phyloP scores from a whole-genome alignment of 78 protist genomes.

The Guillardia theta region DNA sequence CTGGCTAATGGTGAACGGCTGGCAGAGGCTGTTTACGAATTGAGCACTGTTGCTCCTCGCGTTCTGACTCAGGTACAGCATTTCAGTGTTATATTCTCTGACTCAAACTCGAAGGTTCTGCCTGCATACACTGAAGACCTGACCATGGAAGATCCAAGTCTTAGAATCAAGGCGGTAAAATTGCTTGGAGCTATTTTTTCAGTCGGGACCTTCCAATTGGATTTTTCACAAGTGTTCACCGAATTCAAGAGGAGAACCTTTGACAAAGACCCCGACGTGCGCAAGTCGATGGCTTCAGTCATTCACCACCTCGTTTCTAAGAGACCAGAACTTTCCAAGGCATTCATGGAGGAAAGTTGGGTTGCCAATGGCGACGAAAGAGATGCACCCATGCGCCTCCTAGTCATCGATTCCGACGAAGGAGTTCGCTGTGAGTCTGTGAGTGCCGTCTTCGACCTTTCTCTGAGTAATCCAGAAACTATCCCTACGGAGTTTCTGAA shows the following conservation, averaged over 20 bases:
- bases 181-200: neutral
- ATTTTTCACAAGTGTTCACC: neutral
- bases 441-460: neutral
- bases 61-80: neutral
- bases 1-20: neutral
- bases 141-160: neutral
- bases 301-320: neutral
- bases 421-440: neutral
- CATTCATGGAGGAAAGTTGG: neutral
- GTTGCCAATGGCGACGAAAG: neutral
- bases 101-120: neutral
- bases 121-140: neutral
- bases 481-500: neutral
- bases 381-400: neutral
- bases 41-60: neutral
- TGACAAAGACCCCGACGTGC: constrained; percentile 26
- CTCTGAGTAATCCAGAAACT: neutral
- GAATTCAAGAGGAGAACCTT: neutral
- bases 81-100: neutral
- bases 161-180: neutral
- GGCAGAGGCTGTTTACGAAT: neutral
- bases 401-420: neutral
- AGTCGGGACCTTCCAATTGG: neutral
- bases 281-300: neutral
- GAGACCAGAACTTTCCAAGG: neutral